phyloP scores from a whole-genome alignment of 768 basidiomycete species.

The Butyriboletus loyo region DNA sequence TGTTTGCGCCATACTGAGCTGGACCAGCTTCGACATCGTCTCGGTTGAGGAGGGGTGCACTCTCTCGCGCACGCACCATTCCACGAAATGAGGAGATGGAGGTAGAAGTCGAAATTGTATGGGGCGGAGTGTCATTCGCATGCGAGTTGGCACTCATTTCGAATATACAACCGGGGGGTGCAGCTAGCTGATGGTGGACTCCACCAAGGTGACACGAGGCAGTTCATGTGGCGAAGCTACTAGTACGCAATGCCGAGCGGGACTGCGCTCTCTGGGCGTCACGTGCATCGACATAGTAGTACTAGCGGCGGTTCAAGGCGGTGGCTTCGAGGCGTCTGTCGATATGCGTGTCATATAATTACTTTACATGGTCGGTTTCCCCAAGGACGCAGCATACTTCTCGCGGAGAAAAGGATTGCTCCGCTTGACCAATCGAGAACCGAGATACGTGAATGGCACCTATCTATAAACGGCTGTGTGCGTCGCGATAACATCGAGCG shows the following conservation, averaged over 20 bases:
- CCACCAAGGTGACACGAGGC: not conserved
- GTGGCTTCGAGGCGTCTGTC: too few species aligned
- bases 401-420: too few species aligned
- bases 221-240: too few species aligned
- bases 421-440: too few species aligned
- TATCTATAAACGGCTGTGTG: not conserved
- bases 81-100: constrained; percentile 26
- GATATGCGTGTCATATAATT: too few species aligned
- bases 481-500: not conserved
- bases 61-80: constrained; percentile 23
- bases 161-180: not conserved
- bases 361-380: too few species aligned
- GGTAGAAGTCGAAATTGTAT: constrained; percentile 28
- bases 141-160: constrained; percentile 12
- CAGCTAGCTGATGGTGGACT: not conserved
- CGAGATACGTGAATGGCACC: not conserved
- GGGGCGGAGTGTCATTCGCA: constrained; percentile 9
- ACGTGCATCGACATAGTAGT: not conserved
- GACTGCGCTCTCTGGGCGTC: too few species aligned
- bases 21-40: constrained; percentile 28
- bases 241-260: too few species aligned
- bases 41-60: constrained; percentile 20
- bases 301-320: too few species aligned
- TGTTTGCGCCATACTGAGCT: constrained; percentile 17
- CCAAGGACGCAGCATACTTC: too few species aligned